Evolutionary conservation across 2,329 filamentous ascomycete genomes (phyloP), one percentile per base, ranked within the genome.

Genomic region (Achaetomium macrosporum): DNA sequence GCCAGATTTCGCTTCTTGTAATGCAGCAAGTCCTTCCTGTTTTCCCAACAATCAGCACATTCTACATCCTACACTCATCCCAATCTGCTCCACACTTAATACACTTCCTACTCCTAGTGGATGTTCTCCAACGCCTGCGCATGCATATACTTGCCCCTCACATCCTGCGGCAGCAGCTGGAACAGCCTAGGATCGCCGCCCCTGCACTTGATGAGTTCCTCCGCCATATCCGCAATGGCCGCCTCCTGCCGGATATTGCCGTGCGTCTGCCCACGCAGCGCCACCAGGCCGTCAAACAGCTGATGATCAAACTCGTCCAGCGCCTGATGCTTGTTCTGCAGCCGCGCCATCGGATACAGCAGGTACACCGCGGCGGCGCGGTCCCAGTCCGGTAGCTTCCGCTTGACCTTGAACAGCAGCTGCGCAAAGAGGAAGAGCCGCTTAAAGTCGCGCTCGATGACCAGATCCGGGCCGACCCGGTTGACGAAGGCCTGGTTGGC

Each of bases 401-500:
- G 72, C 31, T 82, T 77, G 64, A 99, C 96, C 54, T 84, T 83
- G 16, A 76, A 75, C 36, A 97, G 78, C 37, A 96, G 75, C 31
- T 61, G 57, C 0, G 64, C 60, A 20, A 64, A 64, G 29, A 78
- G 73, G 39, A 81, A 79, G 1, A 97, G 74, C 2, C 77, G 78
- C 17, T 79, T 77, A 63, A 89, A 92, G 66, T 96, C 86, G 41
- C 86, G 84, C 64, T 89, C 87, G 56, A 99, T 87, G 57, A 99
- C 80, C 11, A 89, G 83, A 29, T 79, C 76, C 0, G 93, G 93
- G 0, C 88, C 93, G 30, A 97, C 90, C 59, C 86, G 79, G 57
- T 82, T 82, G 55, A 87, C 81, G 50, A 99, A 85, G 1, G 92
- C 88, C 29, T 83, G 80, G 69, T 97, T 93, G 0, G 93, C 93